Conservation (phyloP, 1,139 yeast genomes). For the Sugiyamaella neomexicana region DNA sequence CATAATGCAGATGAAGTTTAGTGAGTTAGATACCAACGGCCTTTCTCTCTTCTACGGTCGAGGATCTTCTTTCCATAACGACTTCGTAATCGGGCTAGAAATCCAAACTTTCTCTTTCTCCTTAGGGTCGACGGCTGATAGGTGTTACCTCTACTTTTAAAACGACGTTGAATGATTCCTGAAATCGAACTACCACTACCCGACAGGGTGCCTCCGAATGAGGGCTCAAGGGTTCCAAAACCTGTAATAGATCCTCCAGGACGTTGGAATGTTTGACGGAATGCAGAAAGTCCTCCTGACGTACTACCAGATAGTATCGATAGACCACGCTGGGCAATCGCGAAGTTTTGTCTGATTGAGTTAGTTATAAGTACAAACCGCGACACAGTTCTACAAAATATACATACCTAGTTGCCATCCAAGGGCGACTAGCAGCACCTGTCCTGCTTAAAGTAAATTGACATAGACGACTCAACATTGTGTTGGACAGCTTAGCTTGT, state of each 20-base stretch:
- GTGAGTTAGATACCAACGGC: slow-evolving; percentile 91
- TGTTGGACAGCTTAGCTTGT: background rate
- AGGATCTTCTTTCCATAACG: slow-evolving; percentile 77
- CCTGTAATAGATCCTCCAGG: background rate
- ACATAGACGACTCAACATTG: slow-evolving; percentile 5
- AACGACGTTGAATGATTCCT: slow-evolving; percentile 46
- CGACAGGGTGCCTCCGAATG: slow-evolving; percentile 21
- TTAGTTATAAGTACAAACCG: too few relatives aligned
- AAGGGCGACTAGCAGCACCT: background rate
- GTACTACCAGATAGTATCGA: slow-evolving; percentile 15
- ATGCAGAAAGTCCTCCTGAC: slow-evolving; percentile 4
- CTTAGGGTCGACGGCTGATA: slow-evolving; percentile 91
- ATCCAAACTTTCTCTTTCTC: slow-evolving; percentile 88
- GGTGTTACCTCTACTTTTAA: slow-evolving; percentile 90
- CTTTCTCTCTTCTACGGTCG: slow-evolving; percentile 78
- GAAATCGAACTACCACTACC: slow-evolving; percentile 27
- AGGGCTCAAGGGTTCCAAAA: slow-evolving; percentile 4
- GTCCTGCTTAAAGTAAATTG: background rate
- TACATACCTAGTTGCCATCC: background rate
- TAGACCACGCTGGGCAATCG: slow-evolving; percentile 3
- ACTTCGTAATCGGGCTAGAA: slow-evolving; percentile 81
- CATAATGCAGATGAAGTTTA: slow-evolving; percentile 32
- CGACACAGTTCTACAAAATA: too few relatives aligned
- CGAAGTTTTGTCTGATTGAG: background rate
- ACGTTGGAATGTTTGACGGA: slow-evolving; percentile 9